Evolutionary conservation across 1,284 basidiomycete species (phyloP), one percentile per base, ranked within the genome.

Genomic region (Cryptococcus sp.): DNA sequence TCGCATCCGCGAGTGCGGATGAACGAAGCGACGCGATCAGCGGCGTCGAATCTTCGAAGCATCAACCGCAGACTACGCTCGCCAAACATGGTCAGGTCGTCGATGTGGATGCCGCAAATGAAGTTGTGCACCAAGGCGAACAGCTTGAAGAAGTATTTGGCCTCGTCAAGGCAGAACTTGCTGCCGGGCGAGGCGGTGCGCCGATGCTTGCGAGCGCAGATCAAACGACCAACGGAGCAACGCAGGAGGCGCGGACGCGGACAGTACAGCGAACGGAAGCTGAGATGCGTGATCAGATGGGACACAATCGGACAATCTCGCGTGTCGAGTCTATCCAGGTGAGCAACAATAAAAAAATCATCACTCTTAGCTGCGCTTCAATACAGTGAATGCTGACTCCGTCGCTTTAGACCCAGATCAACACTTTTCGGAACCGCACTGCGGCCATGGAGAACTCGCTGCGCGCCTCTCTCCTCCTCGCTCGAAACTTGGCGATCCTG

Each of bases 401-500:
- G 16, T 40, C 16, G 20, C 30, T 88, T 38, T 82, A 84, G 70
- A 76, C 81, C 23, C 88, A 88, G 69, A 82, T 94, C 38, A 76
- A 79, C 42, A 84, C 87, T 46, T 77, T 93, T 52, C 85, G 90
- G 48, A 73, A 78, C 15, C 83, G 82, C 58, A 85, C 91, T 51
- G 74, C 80, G 16, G 73, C 81, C 1, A 80, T 83, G n/a, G 85
- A 87, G 65, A 72, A 81, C 0, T 83, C 85, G 58, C 84, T 96
- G n/a, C 85, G 88, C 49, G 78, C 83, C 15, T 85, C 89, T 64
- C 79, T 93, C 70, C 85, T 88, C 25, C 79, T 88, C 42, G 85
- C 89, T 19, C 86, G 88, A 45, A 94, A 93, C 69, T 82, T 96
- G n/a, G 87, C 87, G 1, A 85, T 89, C 51, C 81, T 96, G 49